Evolutionary conservation across 345 rosid species (phyloP), one percentile per base, ranked within the genome.

Genomic region (Abelmoschus esculentus): DNA sequence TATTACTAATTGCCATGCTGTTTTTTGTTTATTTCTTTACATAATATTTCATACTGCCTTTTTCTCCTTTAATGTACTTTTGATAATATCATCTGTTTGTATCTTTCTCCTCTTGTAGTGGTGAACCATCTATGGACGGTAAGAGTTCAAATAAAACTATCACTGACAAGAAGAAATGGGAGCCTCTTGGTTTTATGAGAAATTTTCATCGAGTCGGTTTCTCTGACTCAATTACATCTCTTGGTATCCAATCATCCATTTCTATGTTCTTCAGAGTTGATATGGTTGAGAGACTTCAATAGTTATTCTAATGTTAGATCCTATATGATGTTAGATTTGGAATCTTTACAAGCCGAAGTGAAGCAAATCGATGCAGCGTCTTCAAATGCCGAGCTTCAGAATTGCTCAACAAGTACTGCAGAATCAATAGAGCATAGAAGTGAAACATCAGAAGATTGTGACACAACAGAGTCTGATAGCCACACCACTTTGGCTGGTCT

Each of bases 181-280:
- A 56, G 61, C 64, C 64, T 38, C 7, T 55, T 26, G 54, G 64
- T 42, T 32, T 9, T 40, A 32, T 70, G 2, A 57, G 8, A 6
- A 40, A 62, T 56, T 26, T 22, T 40, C 4, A 19, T 13, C 53
- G 72, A 40, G 36, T 53, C n/a, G 64, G 64, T 28, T 70, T 70
- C 40, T 57, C 72, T 1, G 64, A 57, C 22, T 1, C 31, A 15
- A 14, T 70, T 40, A 40, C 64, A 17, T 22, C 64, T 7, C 26
- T 70, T 55, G 72, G 72, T 70, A 70, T 7, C 57, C 32, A 31
- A 49, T 66, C 49, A 32, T 68, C 42, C 49, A 31, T 54, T 54
- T 18, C 29, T 12, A 36, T 31, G 46, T 53, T 52, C 53, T 49
- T 6, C 17, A 49, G 18, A 49, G 54, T 49, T 49, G 54, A 49